These are phyloP conservation scores for Stylonectria norvegica DNA, from an alignment of 2,329 filamentous ascomycete species.

Conservation along the genomic window DNA sequence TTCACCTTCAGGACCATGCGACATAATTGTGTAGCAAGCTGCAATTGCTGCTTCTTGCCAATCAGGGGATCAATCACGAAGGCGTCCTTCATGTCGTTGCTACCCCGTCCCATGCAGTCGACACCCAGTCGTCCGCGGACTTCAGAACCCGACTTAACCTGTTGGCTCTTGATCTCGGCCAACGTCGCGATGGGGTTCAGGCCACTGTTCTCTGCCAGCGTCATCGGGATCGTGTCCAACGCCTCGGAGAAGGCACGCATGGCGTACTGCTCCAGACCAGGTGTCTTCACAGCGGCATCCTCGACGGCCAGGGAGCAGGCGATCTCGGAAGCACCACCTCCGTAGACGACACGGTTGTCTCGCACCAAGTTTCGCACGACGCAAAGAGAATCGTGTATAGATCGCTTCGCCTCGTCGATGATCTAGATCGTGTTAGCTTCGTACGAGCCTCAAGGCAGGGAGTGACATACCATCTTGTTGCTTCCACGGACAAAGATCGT, in stretches of 20 bases:
- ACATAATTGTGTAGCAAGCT: slow-evolving; percentile 94
- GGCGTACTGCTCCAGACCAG: slow-evolving; percentile 96
- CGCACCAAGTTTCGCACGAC: slow-evolving; percentile 94
- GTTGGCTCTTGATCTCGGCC: slow-evolving; percentile 91
- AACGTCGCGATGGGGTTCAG: slow-evolving; percentile 94
- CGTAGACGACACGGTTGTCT: slow-evolving; percentile 97
- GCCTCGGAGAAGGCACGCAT: slow-evolving; percentile 98
- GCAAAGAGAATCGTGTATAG: slow-evolving; percentile 93
- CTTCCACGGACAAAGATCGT: slow-evolving; percentile 95
- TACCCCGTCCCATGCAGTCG: slow-evolving; percentile 95
- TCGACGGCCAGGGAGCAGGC: slow-evolving; percentile 95
- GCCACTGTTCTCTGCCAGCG: slow-evolving; percentile 94
- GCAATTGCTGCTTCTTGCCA: slow-evolving; percentile 94
- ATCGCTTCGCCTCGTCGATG: slow-evolving; percentile 97
- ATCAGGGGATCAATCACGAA: slow-evolving; percentile 99
- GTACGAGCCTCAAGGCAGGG: not conserved
- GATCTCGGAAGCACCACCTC: slow-evolving; percentile 93
- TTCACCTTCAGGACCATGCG: slow-evolving; percentile 98
- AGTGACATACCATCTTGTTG: slow-evolving; percentile 88
- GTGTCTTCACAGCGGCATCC: slow-evolving; percentile 89
- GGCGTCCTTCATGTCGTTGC: slow-evolving; percentile 95
- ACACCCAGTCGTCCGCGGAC: slow-evolving; percentile 71
- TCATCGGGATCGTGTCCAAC: slow-evolving; percentile 90
- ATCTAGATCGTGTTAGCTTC: slow-evolving; percentile 56
- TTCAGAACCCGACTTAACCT: slow-evolving; percentile 67